Evolutionary conservation across 352 stramenopile species (phyloP).

Genomic region (Globisporangium splendens): DNA sequence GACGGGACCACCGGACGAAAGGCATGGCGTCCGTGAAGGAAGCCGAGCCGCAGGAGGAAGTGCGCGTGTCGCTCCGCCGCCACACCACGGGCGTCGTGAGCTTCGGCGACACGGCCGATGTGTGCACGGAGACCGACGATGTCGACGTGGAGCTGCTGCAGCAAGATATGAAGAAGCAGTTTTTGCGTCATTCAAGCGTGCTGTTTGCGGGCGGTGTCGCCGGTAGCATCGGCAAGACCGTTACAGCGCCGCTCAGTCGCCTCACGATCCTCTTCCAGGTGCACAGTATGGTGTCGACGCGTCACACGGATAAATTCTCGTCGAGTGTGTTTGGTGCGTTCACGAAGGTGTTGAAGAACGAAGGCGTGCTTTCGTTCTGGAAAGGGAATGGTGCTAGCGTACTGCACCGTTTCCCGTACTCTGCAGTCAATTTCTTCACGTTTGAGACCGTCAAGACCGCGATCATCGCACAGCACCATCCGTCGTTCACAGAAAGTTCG

Average conservation of each 20-base stretch:
- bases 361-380: constrained; percentile 91
- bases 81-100: constrained; percentile 81
- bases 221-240: constrained; percentile 94
- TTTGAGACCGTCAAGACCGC: constrained; percentile 91
- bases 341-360: constrained; percentile 92
- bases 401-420: constrained; percentile 96
- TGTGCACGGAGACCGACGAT: constrained; percentile 77
- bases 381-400: constrained; percentile 96
- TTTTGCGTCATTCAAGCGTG: constrained; percentile 74
- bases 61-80: constrained; percentile 55
- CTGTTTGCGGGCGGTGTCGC: constrained; percentile 90
- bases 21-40: constrained; percentile 2
- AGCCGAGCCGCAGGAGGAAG: constrained; percentile 13
- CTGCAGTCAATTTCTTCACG: constrained; percentile 96
- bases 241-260: constrained; percentile 93
- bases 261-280: constrained; percentile 97
- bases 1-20: too few species aligned
- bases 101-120: constrained; percentile 72
- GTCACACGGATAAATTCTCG: constrained; percentile 81
- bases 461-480: constrained; percentile 63
- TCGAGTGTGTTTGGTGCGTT: constrained; percentile 68
- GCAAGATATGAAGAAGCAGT: constrained; percentile 60
- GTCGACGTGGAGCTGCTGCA: constrained; percentile 76
- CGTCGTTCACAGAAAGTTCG: constrained; percentile 64
- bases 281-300: constrained; percentile 92